A percentile compares a stretch with the other conserved stretches of the same genome.
Conservation (phyloP, 441 rosid genomes). For the Heliophila coronopifolia region DNA sequence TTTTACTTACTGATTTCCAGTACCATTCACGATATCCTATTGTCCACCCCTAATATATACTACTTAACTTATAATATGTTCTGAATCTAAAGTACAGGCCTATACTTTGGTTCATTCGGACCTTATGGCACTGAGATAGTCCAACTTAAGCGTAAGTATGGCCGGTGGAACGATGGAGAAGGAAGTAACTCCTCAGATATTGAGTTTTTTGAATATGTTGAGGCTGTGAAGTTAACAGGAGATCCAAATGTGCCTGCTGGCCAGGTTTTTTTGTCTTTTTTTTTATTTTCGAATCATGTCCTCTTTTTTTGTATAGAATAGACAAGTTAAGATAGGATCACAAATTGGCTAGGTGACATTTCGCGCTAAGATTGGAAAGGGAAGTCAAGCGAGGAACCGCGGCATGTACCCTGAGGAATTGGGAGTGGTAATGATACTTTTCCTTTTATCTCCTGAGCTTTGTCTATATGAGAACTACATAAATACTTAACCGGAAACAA, state of each 20-base stretch:
- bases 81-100: conserved; percentile 45
- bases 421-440: conserved; percentile 64
- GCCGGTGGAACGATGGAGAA: conserved; percentile 63
- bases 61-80: conserved; percentile 18
- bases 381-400: conserved; percentile 45
- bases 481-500: too few relatives aligned
- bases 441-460: conserved; percentile 14
- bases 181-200: conserved; percentile 44
- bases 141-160: conserved; percentile 79
- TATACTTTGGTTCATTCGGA: conserved; percentile 90
- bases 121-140: conserved; percentile 93
- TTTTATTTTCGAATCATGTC: too few relatives aligned
- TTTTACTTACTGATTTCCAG: too few relatives aligned
- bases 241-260: conserved; percentile 96
- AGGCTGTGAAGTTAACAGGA: conserved; percentile 84
- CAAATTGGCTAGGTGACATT: conserved; percentile 67
- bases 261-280: conserved; percentile 54
- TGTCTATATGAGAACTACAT: not conserved
- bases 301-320: not conserved
- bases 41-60: too few relatives aligned
- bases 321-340: not conserved
- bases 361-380: conserved; percentile 85
- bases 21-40: too few relatives aligned
- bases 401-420: conserved; percentile 77
- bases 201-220: conserved; percentile 90